Conservation (phyloP, 352 stramenopile genomes). For the Phytophthora fragariaefolia region DNA sequence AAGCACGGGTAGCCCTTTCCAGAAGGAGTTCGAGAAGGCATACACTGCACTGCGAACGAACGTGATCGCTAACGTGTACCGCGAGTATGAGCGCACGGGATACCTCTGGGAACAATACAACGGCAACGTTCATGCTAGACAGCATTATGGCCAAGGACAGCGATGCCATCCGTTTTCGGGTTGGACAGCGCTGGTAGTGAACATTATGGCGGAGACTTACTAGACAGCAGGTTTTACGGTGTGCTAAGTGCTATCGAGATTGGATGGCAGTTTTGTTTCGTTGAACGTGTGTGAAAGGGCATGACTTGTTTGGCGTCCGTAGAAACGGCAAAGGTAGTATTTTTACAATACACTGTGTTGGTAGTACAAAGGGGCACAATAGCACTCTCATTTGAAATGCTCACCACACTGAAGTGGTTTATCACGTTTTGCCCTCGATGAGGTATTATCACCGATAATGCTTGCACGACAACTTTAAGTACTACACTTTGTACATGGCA, state of each 20-base stretch:
- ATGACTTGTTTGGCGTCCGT: too few species aligned
- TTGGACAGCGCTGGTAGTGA: constrained; percentile 93
- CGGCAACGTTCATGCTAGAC: constrained; percentile 54
- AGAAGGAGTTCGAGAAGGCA: constrained; percentile 42
- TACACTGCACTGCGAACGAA: constrained; percentile 66
- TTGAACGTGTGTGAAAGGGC: too few species aligned
- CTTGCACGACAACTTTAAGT: too few species aligned
- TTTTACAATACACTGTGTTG: too few species aligned
- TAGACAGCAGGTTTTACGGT: constrained; percentile 36
- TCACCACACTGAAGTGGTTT: too few species aligned
- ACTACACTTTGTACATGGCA: too few species aligned
- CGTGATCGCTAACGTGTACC: constrained; percentile 68
- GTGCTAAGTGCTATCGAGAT: background rate
- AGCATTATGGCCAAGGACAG: constrained; percentile 80
- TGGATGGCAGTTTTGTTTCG: too few species aligned
- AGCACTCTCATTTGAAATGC: too few species aligned
- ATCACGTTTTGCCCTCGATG: too few species aligned
- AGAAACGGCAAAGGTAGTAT: too few species aligned
- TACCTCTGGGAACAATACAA: constrained; percentile 96
- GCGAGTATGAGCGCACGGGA: constrained; percentile 88
- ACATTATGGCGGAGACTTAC: constrained; percentile 94
- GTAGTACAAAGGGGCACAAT: too few species aligned
- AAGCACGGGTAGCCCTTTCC: constrained; percentile 50
- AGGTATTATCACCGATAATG: too few species aligned
- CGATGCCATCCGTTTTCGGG: constrained; percentile 93